A percentile compares a stretch with the other conserved stretches of the same genome.
Conservation (phyloP, 441 rosid species). For the Lepidium campestre region DNA sequence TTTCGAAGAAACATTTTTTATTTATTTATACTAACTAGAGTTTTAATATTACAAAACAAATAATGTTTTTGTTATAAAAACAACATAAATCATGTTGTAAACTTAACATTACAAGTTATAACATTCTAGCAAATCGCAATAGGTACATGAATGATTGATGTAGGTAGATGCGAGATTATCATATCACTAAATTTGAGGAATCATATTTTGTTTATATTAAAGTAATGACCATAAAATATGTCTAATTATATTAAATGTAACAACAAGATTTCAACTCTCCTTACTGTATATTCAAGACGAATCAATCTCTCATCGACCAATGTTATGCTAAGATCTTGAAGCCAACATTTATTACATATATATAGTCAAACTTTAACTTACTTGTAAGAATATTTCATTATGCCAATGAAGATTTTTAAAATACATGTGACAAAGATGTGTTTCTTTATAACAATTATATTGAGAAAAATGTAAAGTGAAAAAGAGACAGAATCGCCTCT, state of each 20-base stretch:
- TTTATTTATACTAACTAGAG: neutral
- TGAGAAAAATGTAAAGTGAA: conserved; percentile 18
- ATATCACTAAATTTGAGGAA: conserved; percentile 13
- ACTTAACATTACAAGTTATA: neutral
- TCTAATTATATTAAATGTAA: conserved; percentile 16
- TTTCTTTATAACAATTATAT: conserved; percentile 4
- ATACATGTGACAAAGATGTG: conserved; percentile 25
- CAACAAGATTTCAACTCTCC: conserved; percentile 24
- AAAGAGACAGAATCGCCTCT: conserved; percentile 21
- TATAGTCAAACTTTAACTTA: neutral
- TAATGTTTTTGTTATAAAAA: too few relatives aligned
- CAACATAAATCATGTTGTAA: neutral
- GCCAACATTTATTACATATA: conserved; percentile 13
- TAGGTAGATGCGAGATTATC: conserved; percentile 20
- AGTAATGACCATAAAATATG: neutral
- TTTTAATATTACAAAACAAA: neutral
- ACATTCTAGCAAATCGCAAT: conserved; percentile 3
- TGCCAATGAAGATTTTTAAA: too few relatives aligned
- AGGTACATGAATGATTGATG: conserved; percentile 22
- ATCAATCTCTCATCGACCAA: conserved; percentile 20
- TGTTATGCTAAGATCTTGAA: conserved; percentile 8
- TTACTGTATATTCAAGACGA: neutral
- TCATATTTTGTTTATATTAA: neutral
- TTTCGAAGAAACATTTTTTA: neutral
- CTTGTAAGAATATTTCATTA: neutral